These are phyloP conservation scores for Hortaea werneckii DNA, from an alignment of 2,329 filamentous ascomycete species.

Conservation along the genomic window DNA sequence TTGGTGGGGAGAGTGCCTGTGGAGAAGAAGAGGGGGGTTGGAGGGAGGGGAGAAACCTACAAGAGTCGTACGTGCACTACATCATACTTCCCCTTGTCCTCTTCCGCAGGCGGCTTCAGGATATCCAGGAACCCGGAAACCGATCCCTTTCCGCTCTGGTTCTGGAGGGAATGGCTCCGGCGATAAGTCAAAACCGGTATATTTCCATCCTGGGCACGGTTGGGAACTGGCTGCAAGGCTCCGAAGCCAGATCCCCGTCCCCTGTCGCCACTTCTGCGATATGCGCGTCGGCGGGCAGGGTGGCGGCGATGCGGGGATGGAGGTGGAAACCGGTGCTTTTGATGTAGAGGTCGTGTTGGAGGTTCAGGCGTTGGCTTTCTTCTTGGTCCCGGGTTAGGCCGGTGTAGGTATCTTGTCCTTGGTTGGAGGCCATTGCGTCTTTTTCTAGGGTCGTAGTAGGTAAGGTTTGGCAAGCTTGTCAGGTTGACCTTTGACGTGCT, in stretches of 20 bases:
- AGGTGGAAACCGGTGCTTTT: constrained; percentile 10
- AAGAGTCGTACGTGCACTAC: constrained; percentile 14
- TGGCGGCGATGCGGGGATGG: constrained; percentile 8
- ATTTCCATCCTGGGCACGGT: not conserved
- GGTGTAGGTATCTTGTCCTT: not conserved
- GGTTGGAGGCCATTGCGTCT: no score
- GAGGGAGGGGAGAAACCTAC: no score
- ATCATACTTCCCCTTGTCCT: constrained; percentile 8
- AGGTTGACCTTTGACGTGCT: no score
- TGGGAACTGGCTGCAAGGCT: not conserved
- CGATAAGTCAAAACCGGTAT: constrained; percentile 13
- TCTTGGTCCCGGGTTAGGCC: constrained; percentile 10
- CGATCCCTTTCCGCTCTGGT: not conserved
- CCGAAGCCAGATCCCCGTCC: constrained; percentile 10
- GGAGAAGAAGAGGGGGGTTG: no score
- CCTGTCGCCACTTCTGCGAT: constrained; percentile 16
- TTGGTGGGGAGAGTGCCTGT: no score
- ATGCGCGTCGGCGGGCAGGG: constrained; percentile 6
- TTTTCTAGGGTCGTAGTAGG: no score
- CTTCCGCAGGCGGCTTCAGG: constrained; percentile 7
- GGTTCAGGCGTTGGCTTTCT: constrained; percentile 11
- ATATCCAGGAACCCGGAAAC: constrained; percentile 9
- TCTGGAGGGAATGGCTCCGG: constrained; percentile 9
- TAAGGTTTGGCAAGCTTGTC: no score
- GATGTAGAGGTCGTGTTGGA: constrained; percentile 8